Evolutionary conservation across 352 stramenopile genomes (phyloP), one percentile per base, ranked within the genome.

Genomic region (Phytophthora pistaciae): DNA sequence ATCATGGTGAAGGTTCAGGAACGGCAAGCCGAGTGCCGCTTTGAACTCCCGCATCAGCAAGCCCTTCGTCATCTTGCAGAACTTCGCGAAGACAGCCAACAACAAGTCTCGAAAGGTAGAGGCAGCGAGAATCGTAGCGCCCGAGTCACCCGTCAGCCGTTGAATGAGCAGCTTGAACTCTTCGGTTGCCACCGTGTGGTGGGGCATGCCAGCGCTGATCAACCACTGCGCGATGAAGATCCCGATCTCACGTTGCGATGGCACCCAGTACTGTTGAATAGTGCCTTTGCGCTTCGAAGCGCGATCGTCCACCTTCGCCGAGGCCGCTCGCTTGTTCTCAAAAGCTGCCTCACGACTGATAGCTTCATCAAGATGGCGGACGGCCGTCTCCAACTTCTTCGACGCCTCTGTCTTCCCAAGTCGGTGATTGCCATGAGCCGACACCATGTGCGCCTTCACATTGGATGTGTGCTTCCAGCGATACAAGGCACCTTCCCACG

Each of bases 1-100:
- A 16, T 64, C 44, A 13, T 73, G 59, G 3, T 46, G 31, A 1
- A 69, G 18, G 29, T 66, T 66, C 1, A 74, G 46, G 21, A 62
- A 74, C 1, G 59, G 54, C 1, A 25, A 10, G 0, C 44, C 2
- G 5, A 46, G 33, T 0, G 59, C 59, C 3, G 38, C 36, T 2
- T 60, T 46, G 29, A 61, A 60, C 38, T 65, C 66, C 1, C 27
- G 7, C 25, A 27, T 29, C 36, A 69, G 10, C 7, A 69, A n/a
- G 1, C 1, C 31, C 7, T 13, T n/a, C 8, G 38, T 36, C 49
- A 60, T 57, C 3, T 54, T 27, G 18, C 44, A 53, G 21, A 74
- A 69, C 14, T 36, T 40, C 0, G 8, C 8, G 27, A 61, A 74
- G 0, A 23, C n/a, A 3, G 33, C 42, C 1, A 18, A 13, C 13